Base-by-base conservation (phyloP, 2,329 filamentous ascomycete species). In the Trichoderma brevicompactum region DNA sequence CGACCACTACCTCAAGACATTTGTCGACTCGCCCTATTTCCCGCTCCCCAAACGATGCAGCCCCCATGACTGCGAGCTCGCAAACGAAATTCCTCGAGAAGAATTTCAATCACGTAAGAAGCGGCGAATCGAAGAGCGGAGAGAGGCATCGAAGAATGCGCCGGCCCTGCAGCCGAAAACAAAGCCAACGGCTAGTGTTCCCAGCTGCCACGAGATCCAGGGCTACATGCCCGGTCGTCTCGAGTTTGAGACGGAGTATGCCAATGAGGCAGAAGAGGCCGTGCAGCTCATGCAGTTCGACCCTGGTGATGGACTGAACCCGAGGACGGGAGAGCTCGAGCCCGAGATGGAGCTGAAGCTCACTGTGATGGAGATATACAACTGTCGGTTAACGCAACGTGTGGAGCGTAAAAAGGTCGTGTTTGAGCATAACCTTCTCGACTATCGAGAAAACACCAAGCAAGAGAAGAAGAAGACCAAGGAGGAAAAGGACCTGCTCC, bases 231-330 rank as follows among this genome's bases (percentile, higher is more conserved):
- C 95, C 3, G 95, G 95, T 50, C 92, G 95, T 46, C 79, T 99
- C 69, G 95, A 99, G 74, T 99, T 99, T 69, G 95, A 99, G 82
- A 97, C 92, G 0, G 95, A 99, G 73, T 95, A 97, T 75, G 92
- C 94, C 73, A 99, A 99, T 73, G 95, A 99, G 73, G 95, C 95
- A 0, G 95, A 99, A 79, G 96, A 98, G 79, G 94, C 94, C 0
- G 95, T 99, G 2, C 95, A 99, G 76, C 89, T 96, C 69, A 98
- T 99, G 94, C 91, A 96, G 69, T 99, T 99, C 73, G 94, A 98
- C 65, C 94, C 95, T 0, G 95, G 95, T 32, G 94, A 97, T 78
- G 95, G 95, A 65, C 83, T 96, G 70, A 96, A 97, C 73, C 89
- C 91, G 1, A 81, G 84, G 2, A 97, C 93, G 0, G 91, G 92